Conservation (phyloP, 306 rosid species). For the Datisca glomerata region DNA sequence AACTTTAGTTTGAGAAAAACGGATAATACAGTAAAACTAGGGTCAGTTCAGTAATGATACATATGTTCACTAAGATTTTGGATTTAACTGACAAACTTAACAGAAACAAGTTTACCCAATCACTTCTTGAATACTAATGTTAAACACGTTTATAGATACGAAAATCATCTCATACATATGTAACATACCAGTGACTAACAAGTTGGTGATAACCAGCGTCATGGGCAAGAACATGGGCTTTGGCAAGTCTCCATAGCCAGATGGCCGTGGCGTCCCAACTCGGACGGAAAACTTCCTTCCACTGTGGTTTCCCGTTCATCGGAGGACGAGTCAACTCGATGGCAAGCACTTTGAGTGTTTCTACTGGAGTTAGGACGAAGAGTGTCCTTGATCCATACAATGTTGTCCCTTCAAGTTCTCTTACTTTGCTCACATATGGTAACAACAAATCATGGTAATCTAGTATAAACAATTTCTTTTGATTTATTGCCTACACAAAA, state of each 20-base stretch:
- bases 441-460: constrained; percentile 70
- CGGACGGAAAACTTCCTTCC: constrained; percentile 52
- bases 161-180: too few relatives aligned
- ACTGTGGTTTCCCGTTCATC: constrained; percentile 42
- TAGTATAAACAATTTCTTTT: constrained; percentile 53
- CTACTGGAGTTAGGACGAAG: constrained; percentile 38
- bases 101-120: too few relatives aligned
- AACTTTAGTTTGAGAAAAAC: too few relatives aligned
- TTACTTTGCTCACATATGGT: constrained; percentile 53
- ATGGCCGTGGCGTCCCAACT: constrained; percentile 45
- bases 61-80: too few relatives aligned
- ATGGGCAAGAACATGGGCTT: constrained; percentile 76
- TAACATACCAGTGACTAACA: constrained; percentile 60
- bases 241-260: constrained; percentile 94
- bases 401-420: constrained; percentile 48
- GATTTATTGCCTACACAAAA: constrained; percentile 42
- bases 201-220: constrained; percentile 81
- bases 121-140: too few relatives aligned
- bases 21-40: too few relatives aligned
- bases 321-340: constrained; percentile 78
- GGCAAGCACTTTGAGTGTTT: constrained; percentile 49
- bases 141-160: too few relatives aligned
- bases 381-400: constrained; percentile 69
- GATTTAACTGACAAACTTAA: too few relatives aligned
- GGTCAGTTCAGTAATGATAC: too few relatives aligned